These are phyloP conservation scores for Malassezia vespertilionis DNA, from an alignment of 1,284 basidiomycete genomes.

Conservation along the genomic window DNA sequence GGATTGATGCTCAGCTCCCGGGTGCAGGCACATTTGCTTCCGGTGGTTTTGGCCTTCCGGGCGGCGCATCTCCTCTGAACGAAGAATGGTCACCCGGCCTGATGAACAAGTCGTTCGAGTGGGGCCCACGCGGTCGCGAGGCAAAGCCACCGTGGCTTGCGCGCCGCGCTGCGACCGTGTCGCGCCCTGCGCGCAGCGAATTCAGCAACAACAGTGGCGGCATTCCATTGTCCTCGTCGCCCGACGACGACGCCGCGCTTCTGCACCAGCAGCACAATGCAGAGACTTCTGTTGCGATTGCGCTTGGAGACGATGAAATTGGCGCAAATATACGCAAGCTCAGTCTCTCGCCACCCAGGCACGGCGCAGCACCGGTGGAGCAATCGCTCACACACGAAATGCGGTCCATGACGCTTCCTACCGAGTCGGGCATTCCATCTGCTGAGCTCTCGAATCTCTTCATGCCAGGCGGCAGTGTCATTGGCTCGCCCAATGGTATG, in stretches of 20 bases:
- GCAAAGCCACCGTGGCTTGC: neutral
- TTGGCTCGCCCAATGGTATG: no score
- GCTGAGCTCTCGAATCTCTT: neutral
- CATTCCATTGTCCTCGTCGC: constrained; percentile 4
- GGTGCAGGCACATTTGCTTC: neutral
- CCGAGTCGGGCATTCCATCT: neutral
- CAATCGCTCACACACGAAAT: constrained; percentile 3
- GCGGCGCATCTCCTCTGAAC: neutral
- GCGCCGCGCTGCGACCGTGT: neutral
- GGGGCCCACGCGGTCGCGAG: neutral
- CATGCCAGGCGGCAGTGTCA: neutral
- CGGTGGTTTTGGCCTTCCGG: neutral
- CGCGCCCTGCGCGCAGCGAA: neutral
- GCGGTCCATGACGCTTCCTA: constrained; percentile 14
- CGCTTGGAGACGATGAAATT: constrained; percentile 4
- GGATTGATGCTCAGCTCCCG: neutral
- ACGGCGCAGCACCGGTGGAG: neutral
- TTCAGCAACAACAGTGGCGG: neutral
- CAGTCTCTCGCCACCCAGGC: neutral
- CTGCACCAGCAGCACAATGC: constrained; percentile 13
- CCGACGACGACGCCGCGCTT: constrained; percentile 3
- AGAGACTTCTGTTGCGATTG: constrained; percentile 10
- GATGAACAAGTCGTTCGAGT: neutral
- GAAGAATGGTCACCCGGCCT: neutral
- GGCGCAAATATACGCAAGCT: neutral